Conservation (phyloP, 2,329 filamentous ascomycete species). For the Xylariales sp. region DNA sequence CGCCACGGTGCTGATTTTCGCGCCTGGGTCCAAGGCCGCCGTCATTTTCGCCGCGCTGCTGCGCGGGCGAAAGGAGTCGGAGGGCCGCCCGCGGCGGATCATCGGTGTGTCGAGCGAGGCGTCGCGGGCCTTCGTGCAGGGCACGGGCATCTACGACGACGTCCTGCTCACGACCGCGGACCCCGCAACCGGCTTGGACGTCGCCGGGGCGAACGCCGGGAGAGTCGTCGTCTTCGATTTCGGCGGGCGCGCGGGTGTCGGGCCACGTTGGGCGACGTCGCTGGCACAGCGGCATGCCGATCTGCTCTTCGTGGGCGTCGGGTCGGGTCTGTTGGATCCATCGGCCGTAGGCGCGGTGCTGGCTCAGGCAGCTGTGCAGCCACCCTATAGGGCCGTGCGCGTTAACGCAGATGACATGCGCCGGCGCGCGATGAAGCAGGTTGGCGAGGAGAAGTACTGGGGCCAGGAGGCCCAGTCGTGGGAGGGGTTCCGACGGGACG, state of each 20-base stretch:
- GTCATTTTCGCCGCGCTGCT: constrained; percentile 41
- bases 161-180: constrained; percentile 40
- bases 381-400: constrained; percentile 23
- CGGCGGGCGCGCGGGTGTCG: constrained; percentile 44
- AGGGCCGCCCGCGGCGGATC: constrained; percentile 36
- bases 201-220: neutral
- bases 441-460: constrained; percentile 45
- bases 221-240: constrained; percentile 48
- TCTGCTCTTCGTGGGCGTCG: constrained; percentile 39
- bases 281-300: constrained; percentile 25
- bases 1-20: constrained; percentile 51
- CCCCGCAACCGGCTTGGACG: constrained; percentile 6
- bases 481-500: constrained; percentile 36
- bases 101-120: constrained; percentile 45
- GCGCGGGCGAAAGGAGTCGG: constrained; percentile 1
- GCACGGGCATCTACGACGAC: constrained; percentile 44
- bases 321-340: constrained; percentile 39
- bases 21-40: constrained; percentile 48
- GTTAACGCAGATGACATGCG: constrained; percentile 44
- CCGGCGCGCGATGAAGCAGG: constrained; percentile 38
- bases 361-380: neutral
- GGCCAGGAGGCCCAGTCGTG: constrained; percentile 38
- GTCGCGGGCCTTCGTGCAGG: constrained; percentile 43
- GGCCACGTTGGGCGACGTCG: constrained; percentile 39
- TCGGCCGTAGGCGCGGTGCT: neutral